Evolutionary conservation across 306 rosid genomes (phyloP), one percentile per base, ranked within the genome.

Genomic region (Lathyrus oleraceus): DNA sequence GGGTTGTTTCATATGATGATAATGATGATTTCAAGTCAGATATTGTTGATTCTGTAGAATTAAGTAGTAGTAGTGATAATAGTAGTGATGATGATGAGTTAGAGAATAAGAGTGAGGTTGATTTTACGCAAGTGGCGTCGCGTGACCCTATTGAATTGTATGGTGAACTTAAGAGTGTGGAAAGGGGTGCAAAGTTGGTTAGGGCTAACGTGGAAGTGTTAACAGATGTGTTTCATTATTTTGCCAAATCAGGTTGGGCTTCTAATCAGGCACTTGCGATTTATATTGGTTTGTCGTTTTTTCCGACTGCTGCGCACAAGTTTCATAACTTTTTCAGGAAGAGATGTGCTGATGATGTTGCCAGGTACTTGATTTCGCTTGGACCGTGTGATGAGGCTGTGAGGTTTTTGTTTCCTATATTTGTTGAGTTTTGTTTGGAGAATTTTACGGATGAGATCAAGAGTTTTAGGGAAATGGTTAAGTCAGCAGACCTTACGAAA

Each of bases 181-280:
- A 78, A 58, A 67, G 6, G 74, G 80, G 81, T 71, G 77, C 70
- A 43, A 74, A 75, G 71, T 73, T 66, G 69, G 69, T 64, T 4
- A 78, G 65, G 54, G 25, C 69, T 20, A 89, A 88, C 47, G 69
- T 77, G 84, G 89, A 83, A 15, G 49, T 59, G 49, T 61, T 90
- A 38, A 32, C 14, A 9, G 83, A 82, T 49, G 74, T 78, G 36
- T 87, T 80, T 65, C 40, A 39, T 56, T 69, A 20, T 51, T 88
- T 93, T 71, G 84, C 71, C 10, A 70, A 49, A 45, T 90, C 97
- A 3, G 94, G 94, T 49, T 93, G 96, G 98, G 97, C 96, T 0
- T 68, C 88, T 12, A 85, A 88, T 76, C 98, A 93, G 78, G 91
- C 96, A 70, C 96, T 93, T 54, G 98, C 92, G 36, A 88, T 93